Evolutionary conservation across 2,329 filamentous ascomycete species (phyloP).

Genomic region (Calonectria pseudoturangicola): DNA sequence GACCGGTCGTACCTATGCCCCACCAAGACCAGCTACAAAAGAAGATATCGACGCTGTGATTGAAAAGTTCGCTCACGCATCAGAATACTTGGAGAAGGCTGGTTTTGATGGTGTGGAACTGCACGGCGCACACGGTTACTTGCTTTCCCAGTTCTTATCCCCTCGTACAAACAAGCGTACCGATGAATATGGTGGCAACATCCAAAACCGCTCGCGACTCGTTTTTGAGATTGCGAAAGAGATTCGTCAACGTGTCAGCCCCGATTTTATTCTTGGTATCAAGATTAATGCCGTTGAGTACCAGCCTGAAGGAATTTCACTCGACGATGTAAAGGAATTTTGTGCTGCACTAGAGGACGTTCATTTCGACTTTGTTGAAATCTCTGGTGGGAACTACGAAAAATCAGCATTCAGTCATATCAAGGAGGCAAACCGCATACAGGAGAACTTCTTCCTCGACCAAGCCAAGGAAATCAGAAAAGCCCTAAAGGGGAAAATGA

Average conservation of each 20-base stretch:
- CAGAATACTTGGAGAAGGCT: slow-evolving; percentile 72
- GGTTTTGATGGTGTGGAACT: slow-evolving; percentile 70
- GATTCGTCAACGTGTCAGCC: slow-evolving; percentile 67
- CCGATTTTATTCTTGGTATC: slow-evolving; percentile 67
- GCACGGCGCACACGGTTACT: slow-evolving; percentile 70
- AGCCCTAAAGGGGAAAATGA: neutral
- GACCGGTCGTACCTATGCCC: slow-evolving; percentile 54
- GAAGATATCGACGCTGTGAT: slow-evolving; percentile 75
- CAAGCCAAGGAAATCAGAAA: slow-evolving; percentile 70
- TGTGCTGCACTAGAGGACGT: slow-evolving; percentile 67
- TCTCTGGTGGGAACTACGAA: slow-evolving; percentile 76
- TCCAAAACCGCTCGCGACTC: slow-evolving; percentile 66
- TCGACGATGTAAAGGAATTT: slow-evolving; percentile 69
- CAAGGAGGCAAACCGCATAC: slow-evolving; percentile 70
- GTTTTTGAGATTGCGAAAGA: slow-evolving; percentile 63
- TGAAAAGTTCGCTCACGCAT: slow-evolving; percentile 77
- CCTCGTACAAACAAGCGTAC: slow-evolving; percentile 68
- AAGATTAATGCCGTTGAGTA: slow-evolving; percentile 75
- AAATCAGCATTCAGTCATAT: slow-evolving; percentile 68
- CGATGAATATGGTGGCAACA: slow-evolving; percentile 67
- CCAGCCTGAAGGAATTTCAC: slow-evolving; percentile 69
- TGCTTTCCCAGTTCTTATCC: slow-evolving; percentile 69
- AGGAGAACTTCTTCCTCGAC: slow-evolving; percentile 75
- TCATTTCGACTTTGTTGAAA: slow-evolving; percentile 73
- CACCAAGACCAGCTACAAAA: slow-evolving; percentile 72